Base-by-base conservation (phyloP, 148 eudicot genomes). In the Rhododendron kiyosumense region DNA sequence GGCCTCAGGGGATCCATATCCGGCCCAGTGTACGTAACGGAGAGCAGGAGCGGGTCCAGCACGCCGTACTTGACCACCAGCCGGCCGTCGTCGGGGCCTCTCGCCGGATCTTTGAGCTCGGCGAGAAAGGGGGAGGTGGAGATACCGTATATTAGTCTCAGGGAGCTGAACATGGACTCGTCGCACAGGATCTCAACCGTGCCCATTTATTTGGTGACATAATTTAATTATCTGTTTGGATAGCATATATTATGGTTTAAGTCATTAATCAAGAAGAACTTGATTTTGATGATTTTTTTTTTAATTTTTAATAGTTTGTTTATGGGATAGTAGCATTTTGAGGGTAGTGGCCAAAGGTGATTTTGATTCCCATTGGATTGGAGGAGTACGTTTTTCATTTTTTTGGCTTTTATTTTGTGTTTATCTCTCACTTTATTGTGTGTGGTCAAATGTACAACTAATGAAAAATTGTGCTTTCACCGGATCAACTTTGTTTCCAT, bases 141-240 rank as follows among this genome's bases (percentile, higher is more conserved):
- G 84, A 83, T 92, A 24, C 96, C 99, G 24, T 96, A 96, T 85
- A 84, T 94, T 18, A 91, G 90, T 46, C 96, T 96, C 46, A 91
- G 87, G 86, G 95, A 94, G 87, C 89, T 96, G 84, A 92, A 93
- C 87, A 87, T 90, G 96, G 95, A 93, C 22, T 89, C 90, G 14
- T 82, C 84, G 0, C 91, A 88, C 22, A 84, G 88, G 90, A 88
- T 91, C 81, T 84, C 95, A 5, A 89, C 95, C 4, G 85, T 90
- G 93, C 99, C 99, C 18, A 94, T 96, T 80, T 96, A 96, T 83
- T 90, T 94, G 82, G 99, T 96, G 87, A 94, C 95, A 20, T 96
- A 85, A 86, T 26, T 41, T 41, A 12, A 59, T 26, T 5, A 4
- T 24, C 41, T 65, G 11, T 14, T 81, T 45, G 4, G 48, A 15